Evolutionary conservation across 768 basidiomycete species (phyloP).

Genomic region (Boletus rex-veris): DNA sequence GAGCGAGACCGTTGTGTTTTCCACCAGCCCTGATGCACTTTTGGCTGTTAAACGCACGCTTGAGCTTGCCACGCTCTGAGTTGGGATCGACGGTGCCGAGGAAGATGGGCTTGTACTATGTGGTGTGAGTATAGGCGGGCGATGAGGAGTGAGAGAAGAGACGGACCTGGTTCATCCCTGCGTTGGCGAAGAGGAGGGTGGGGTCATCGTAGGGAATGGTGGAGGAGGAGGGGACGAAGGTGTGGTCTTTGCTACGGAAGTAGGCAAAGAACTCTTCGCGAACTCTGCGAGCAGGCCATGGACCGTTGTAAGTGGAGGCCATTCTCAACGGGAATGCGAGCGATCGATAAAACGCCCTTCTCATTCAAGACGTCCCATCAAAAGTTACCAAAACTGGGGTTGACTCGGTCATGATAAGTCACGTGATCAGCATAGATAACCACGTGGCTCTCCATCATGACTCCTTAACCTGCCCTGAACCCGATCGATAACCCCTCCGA

Average conservation of each 20-base stretch:
- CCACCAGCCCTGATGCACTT: slow-evolving; percentile 99
- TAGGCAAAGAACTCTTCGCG: slow-evolving; percentile 89
- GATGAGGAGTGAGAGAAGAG: neutral
- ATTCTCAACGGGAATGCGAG: slow-evolving; percentile 18
- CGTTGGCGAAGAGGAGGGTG: slow-evolving; percentile 96
- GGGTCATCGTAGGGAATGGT: slow-evolving; percentile 98
- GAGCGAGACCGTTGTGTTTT: slow-evolving; percentile 85
- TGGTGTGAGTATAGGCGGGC: slow-evolving; percentile 10
- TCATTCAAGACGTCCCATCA: neutral
- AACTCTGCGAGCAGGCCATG: slow-evolving; percentile 81
- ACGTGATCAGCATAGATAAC: slow-evolving; percentile 19
- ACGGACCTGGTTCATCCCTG: slow-evolving; percentile 90
- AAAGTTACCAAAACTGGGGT: neutral
- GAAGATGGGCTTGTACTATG: slow-evolving; percentile 92
- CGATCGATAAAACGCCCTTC: slow-evolving; percentile 21
- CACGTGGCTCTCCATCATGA: neutral
- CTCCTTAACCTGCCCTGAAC: slow-evolving; percentile 40
- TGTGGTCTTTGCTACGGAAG: slow-evolving; percentile 77
- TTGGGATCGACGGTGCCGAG: slow-evolving; percentile 97
- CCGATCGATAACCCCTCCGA: slow-evolving; percentile 40
- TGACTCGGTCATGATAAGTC: slow-evolving; percentile 14
- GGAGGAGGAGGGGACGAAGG: slow-evolving; percentile 85
- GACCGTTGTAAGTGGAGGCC: slow-evolving; percentile 32
- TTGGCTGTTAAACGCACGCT: slow-evolving; percentile 93
- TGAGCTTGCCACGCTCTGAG: slow-evolving; percentile 86